Evolutionary conservation across 208 protist species (phyloP).

Genomic region (Trypanosomatidae sp.): DNA sequence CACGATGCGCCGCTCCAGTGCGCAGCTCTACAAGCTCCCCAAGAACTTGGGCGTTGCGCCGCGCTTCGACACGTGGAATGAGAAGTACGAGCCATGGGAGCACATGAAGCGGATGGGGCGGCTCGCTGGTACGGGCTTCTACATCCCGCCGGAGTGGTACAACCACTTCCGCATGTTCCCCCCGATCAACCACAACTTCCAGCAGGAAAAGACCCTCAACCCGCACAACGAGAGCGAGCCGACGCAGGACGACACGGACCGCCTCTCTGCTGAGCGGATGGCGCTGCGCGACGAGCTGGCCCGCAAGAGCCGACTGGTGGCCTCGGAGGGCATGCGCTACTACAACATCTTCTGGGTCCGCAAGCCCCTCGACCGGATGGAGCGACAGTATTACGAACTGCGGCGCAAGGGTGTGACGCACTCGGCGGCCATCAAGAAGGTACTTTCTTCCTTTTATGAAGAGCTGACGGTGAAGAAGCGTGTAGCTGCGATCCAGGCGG

Average conservation of each 20-base stretch:
- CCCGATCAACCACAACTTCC: conserved; percentile 88
- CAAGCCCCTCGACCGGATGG: conserved; percentile 92
- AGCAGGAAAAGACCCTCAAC: conserved; percentile 90
- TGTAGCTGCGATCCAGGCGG: conserved; percentile 83
- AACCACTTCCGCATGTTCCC: conserved; percentile 94
- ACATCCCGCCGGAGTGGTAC: conserved; percentile 93
- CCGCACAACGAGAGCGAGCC: conserved; percentile 76
- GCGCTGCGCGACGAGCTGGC: conserved; percentile 82
- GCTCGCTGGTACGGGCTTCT: conserved; percentile 88
- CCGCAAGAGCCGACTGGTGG: conserved; percentile 77
- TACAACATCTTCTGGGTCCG: conserved; percentile 93
- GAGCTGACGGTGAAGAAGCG: conserved; percentile 89
- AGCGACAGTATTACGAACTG: conserved; percentile 86
- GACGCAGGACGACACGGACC: conserved; percentile 67
- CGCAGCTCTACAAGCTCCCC: conserved; percentile 84
- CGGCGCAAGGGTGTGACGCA: conserved; percentile 71
- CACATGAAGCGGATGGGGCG: conserved; percentile 90
- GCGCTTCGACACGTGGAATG: conserved; percentile 88
- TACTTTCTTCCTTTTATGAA: too few relatives aligned
- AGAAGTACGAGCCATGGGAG: conserved; percentile 91
- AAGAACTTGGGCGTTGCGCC: conserved; percentile 90
- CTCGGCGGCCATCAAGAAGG: conserved; percentile 74
- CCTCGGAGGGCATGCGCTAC: conserved; percentile 91
- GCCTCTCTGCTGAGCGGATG: conserved; percentile 58
- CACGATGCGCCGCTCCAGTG: conserved; percentile 52